Evolutionary conservation across 768 basidiomycete genomes (phyloP), one percentile per base, ranked within the genome.

Genomic region (Tulasnella sp.): DNA sequence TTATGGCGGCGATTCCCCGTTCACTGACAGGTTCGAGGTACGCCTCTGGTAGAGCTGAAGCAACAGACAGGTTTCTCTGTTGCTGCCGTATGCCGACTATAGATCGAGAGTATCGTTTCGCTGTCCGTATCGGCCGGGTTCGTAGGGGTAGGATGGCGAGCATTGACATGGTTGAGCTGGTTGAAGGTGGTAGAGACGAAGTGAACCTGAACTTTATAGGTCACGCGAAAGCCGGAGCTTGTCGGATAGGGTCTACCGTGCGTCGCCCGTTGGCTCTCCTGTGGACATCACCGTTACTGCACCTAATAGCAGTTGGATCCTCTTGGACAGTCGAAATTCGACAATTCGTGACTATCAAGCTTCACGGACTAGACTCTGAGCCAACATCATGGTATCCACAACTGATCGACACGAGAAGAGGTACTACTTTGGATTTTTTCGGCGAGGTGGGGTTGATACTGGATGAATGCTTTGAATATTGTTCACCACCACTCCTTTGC

Each of bases 1-100:
- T 86, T 22, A 95, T 83, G 75, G 85, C 90, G 22, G 86, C 83
- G 66, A 94, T 83, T 8, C 92, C 91, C 8, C 88, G 86, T 75
- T 76, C 67, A 5, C 75, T 74, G 19, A 73, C 66, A 6, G 74
- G 68, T 32, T 77, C 75, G 14, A 77, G 74, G 47, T 74, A 76
- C 7, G 75, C 75, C 35, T 78, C 76, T 16, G 74, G 52, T 11
- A 29, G 26, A 29, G 52, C 52, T 11, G 37, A 22, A 59, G 17
- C 52, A 59, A 29, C 22, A 26, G 52, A 2, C 9, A 59, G 29
- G 14, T 59, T 59, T 29, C 52, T 59, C 52, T 59, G 52, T 26
- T 59, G 52, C 29, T 59, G 52, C 1, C 52, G 52, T n/a, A 59
- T 59, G 9, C 52, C 52, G 11, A 9, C 52, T 29, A 59, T n/a